Evolutionary conservation across 352 stramenopile species (phyloP).

Genomic region (Globisporangium radiosum): DNA sequence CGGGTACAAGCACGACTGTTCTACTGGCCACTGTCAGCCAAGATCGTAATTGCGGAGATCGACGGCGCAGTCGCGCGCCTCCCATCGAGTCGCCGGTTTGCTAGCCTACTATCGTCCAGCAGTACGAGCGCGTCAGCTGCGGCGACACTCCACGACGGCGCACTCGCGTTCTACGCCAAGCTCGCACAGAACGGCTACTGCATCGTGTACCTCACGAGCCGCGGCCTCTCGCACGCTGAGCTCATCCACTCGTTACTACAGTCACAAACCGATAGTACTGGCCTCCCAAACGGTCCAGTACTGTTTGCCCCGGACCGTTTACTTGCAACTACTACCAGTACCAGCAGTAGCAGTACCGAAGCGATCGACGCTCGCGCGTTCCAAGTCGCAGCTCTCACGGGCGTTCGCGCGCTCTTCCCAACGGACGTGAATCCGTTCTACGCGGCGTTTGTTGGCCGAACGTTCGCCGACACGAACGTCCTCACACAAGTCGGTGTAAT

Average conservation of each 20-base stretch:
- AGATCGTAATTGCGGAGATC: slow-evolving; percentile 79
- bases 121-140: slow-evolving; percentile 27
- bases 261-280: not conserved
- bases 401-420: slow-evolving; percentile 62
- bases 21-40: slow-evolving; percentile 61
- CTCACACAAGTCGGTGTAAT: slow-evolving; percentile 78
- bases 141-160: slow-evolving; percentile 44
- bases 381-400: slow-evolving; percentile 57
- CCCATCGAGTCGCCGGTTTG: slow-evolving; percentile 27
- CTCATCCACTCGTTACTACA: slow-evolving; percentile 27
- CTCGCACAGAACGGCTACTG: slow-evolving; percentile 64
- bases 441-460: slow-evolving; percentile 63
- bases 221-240: slow-evolving; percentile 47
- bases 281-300: slow-evolving; percentile 65
- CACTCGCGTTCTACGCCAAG: slow-evolving; percentile 69
- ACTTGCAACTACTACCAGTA: slow-evolving; percentile 17
- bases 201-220: slow-evolving; percentile 78
- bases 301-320: slow-evolving; percentile 59
- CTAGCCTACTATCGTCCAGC: slow-evolving; percentile 27
- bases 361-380: slow-evolving; percentile 49
- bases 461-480: slow-evolving; percentile 36
- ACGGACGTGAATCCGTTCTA: slow-evolving; percentile 79
- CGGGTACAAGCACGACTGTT: slow-evolving; percentile 56
- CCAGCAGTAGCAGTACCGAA: slow-evolving; percentile 22
- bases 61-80: slow-evolving; percentile 66